Percentiles rank a stretch among this genome's conserved stretches.
phyloP scores from a whole-genome alignment of 2,329 filamentous ascomycete genomes.

The Fusarium bactridioides region DNA sequence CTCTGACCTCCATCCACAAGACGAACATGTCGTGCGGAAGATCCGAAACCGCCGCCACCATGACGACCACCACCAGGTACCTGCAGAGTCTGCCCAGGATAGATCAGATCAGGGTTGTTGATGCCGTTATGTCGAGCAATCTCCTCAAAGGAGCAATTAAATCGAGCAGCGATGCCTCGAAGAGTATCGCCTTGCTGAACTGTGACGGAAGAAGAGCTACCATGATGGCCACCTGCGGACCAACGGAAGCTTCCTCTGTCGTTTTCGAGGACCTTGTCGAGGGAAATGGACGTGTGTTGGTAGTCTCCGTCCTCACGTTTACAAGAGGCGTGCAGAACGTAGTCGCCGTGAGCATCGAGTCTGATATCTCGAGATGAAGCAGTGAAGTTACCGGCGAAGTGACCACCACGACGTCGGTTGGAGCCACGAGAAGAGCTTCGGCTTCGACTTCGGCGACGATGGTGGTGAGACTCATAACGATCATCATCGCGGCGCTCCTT shows the following conservation, averaged over 20 bases:
- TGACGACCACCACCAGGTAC: slow-evolving; percentile 43
- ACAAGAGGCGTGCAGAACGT: slow-evolving; percentile 47
- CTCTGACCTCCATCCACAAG: slow-evolving; percentile 48
- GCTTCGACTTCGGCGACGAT: neutral
- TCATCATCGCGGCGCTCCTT: slow-evolving; percentile 17
- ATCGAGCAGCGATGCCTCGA: slow-evolving; percentile 47
- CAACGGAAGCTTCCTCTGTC: slow-evolving; percentile 50
- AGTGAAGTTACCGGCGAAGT: slow-evolving; percentile 47
- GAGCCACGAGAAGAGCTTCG: slow-evolving; percentile 6
- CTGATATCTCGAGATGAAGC: slow-evolving; percentile 47
- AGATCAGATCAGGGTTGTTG: slow-evolving; percentile 53
- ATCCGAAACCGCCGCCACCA: slow-evolving; percentile 43
- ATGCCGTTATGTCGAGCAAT: slow-evolving; percentile 51
- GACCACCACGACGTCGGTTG: slow-evolving; percentile 20
- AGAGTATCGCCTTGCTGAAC: slow-evolving; percentile 54
- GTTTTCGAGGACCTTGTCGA: slow-evolving; percentile 48
- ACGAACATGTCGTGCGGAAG: slow-evolving; percentile 47
- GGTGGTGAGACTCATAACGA: slow-evolving; percentile 1
- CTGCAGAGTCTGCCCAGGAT: slow-evolving; percentile 51
- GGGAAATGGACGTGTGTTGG: slow-evolving; percentile 46
- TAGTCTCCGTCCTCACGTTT: slow-evolving; percentile 44
- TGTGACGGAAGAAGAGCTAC: slow-evolving; percentile 41
- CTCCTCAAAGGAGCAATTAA: slow-evolving; percentile 48
- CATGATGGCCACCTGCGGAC: slow-evolving; percentile 37
- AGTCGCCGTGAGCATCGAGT: slow-evolving; percentile 47